phyloP scores from a whole-genome alignment of 305 asterid genomes.

The Fraxinus latifolia region DNA sequence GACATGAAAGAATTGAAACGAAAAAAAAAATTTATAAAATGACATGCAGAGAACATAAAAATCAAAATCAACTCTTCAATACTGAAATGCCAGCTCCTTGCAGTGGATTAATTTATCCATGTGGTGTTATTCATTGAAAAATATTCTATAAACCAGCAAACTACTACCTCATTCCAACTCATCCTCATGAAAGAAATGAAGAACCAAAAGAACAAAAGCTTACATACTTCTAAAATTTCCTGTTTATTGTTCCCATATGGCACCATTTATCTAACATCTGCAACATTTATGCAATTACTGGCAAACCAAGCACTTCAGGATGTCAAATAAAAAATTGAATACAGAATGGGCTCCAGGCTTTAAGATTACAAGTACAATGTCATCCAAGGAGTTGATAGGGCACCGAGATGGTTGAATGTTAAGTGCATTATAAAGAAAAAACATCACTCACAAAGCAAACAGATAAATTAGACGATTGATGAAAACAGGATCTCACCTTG shows the following conservation, averaged over 20 bases:
- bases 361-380: neutral
- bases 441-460: neutral
- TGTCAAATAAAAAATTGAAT: neutral
- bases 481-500: conserved; percentile 52
- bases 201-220: conserved; percentile 1
- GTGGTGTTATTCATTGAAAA: neutral
- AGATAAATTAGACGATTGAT: conserved; percentile 2
- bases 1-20: neutral
- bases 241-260: neutral
- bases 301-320: neutral
- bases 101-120: neutral
- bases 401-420: neutral
- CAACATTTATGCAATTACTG: neutral
- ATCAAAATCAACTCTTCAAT: neutral
- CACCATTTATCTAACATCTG: neutral
- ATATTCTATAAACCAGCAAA: neutral
- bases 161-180: neutral
- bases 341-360: neutral
- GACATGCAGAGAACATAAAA: neutral
- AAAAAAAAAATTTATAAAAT: neutral
- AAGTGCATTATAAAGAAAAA: neutral
- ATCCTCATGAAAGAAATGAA: neutral
- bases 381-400: neutral
- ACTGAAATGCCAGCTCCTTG: conserved; percentile 5
- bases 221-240: neutral